phyloP scores from a whole-genome alignment of 2,329 filamentous ascomycete species.

The Colletotrichum sp. region DNA sequence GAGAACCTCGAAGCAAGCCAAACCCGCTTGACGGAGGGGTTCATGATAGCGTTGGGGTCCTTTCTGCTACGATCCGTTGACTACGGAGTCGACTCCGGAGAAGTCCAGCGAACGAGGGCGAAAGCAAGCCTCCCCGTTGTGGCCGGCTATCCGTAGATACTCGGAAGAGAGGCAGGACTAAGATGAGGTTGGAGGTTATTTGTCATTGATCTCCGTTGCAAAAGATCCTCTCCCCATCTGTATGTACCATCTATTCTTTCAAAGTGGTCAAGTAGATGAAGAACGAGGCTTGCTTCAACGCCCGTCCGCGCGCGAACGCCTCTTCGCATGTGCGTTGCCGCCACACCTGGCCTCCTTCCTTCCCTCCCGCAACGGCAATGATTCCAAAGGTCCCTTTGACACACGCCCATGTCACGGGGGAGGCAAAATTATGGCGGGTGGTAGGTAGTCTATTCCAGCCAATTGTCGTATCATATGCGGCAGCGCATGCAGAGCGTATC shows the following conservation, averaged over 20 bases:
- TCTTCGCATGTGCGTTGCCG: neutral
- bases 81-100: slow-evolving; percentile 7
- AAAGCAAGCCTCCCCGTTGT: neutral
- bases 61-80: neutral
- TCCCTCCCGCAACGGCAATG: neutral
- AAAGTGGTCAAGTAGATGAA: neutral
- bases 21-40: neutral
- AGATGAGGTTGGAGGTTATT: neutral
- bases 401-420: neutral
- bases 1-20: neutral
- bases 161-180: neutral
- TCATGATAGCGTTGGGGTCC: neutral
- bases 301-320: neutral
- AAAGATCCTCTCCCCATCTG: neutral
- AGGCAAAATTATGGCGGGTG: neutral
- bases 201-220: neutral
- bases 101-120: neutral
- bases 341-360: neutral
- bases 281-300: neutral
- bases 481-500: neutral
- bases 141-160: neutral
- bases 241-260: neutral
- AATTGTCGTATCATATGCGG: slow-evolving; percentile 1
- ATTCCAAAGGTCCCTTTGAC: slow-evolving; percentile 1
- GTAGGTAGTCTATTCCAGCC: neutral